Base-by-base conservation (phyloP, 495 filamentous ascomycete genomes). In the Hyaloscypha finlandica region DNA sequence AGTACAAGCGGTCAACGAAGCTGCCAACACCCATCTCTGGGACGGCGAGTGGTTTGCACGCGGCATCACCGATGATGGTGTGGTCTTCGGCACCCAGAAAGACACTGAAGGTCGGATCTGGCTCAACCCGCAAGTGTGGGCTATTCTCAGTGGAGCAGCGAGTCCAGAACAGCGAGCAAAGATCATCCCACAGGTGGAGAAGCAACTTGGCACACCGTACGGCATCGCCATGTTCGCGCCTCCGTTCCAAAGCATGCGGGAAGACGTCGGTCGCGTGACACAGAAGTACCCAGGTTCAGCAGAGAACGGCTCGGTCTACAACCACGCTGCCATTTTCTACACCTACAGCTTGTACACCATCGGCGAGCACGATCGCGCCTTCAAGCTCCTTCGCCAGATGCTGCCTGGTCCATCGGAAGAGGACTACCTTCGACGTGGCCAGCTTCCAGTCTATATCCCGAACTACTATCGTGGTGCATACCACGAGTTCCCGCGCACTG, bases 401-500 rank as follows among this genome's bases (percentile, higher is more conserved):
- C 73, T 86, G 19, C 84, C 84, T 0, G 84, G 84, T 8, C 84
- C 84, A 1, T 73, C 61, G 56, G 78, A 83, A 37, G 76, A 75
- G 37, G 84, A 86, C 67, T 85, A 85, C 69, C 59, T 78, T 30
- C 81, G 82, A 71, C 77, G 84, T 20, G 84, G 84, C 8, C 84
- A 86, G 74, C 72, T 86, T 56, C 84, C 84, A 39, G 77, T 85
- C 31, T 86, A 80, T 68, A 82, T 86, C 19, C 84, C 84, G 29
- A 86, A 86, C 67, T 86, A 86, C 69, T 86, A 85, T 70, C 81
- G 84, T 37, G 84, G 84, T 9, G 84, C 78, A 12, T 85, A 76
- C 70, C 73, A 78, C 54, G 67, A 77, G 74, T 81, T 78, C 68
- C 83, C 83, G 4, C 78, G 81, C 55, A 85, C 83, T 1, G 83